Conservation (phyloP, 2,329 filamentous ascomycete genomes). For the Calonectria ilicicola region DNA sequence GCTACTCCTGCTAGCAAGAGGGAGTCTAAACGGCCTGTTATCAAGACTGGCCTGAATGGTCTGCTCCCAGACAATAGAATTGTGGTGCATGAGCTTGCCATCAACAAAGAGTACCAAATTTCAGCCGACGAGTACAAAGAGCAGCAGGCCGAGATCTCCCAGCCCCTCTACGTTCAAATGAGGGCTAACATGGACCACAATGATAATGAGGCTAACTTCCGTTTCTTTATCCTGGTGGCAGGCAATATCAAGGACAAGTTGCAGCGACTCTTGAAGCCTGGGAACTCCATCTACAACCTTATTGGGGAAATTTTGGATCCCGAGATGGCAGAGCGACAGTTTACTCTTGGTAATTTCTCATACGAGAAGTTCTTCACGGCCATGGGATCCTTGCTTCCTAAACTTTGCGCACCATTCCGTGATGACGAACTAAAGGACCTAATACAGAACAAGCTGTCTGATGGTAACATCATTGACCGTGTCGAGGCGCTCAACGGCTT, state of each 20-base stretch:
- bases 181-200: constrained; percentile 75
- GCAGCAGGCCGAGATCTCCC: constrained; percentile 63
- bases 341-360: constrained; percentile 78
- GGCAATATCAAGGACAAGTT: constrained; percentile 79
- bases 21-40: constrained; percentile 50
- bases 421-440: constrained; percentile 80
- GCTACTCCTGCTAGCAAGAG: constrained; percentile 59
- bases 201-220: constrained; percentile 72
- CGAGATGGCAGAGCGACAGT: constrained; percentile 77
- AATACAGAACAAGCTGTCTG: constrained; percentile 69
- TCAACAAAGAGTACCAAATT: constrained; percentile 83
- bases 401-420: constrained; percentile 84
- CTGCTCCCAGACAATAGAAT: constrained; percentile 79
- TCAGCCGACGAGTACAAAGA: constrained; percentile 70
- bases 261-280: constrained; percentile 76
- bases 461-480: constrained; percentile 78
- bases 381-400: constrained; percentile 80
- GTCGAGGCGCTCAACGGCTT: constrained; percentile 81
- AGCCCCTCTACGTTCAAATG: constrained; percentile 67
- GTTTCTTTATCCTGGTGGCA: constrained; percentile 78
- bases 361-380: constrained; percentile 85
- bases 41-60: constrained; percentile 59
- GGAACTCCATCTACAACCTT: constrained; percentile 79
- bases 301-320: constrained; percentile 82
- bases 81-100: constrained; percentile 82